Evolutionary conservation across 768 basidiomycete species (phyloP).

Genomic region (Serpula lacrymans): DNA sequence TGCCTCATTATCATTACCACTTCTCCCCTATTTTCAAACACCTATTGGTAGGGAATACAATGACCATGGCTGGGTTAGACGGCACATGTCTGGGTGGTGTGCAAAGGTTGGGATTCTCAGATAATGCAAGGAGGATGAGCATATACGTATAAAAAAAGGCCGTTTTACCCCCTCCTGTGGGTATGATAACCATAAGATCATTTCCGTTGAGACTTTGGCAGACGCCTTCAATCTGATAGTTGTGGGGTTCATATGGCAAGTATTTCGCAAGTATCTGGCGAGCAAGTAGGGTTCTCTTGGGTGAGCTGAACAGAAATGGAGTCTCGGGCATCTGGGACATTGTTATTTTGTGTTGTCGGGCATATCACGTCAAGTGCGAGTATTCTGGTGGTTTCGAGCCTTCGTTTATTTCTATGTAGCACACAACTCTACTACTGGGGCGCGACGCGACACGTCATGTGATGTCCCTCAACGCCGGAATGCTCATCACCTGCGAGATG

Average conservation of each 20-base stretch:
- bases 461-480: no score
- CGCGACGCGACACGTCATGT: no score
- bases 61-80: conserved; percentile 11
- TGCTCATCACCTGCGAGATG: no score
- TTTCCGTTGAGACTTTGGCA: conserved; percentile 13
- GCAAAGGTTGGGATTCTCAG: conserved; percentile 9
- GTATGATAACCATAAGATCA: conserved; percentile 14
- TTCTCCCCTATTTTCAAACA: no score
- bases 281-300: neutral
- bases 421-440: no score
- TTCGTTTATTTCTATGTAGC: no score
- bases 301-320: neutral
- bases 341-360: no score
- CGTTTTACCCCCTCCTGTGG: conserved; percentile 21
- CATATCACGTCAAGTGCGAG: no score
- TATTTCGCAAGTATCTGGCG: neutral
- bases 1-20: no score
- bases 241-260: conserved; percentile 16
- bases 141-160: conserved; percentile 15
- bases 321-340: no score
- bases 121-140: conserved; percentile 11
- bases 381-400: no score
- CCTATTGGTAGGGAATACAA: no score
- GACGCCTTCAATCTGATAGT: conserved; percentile 17
- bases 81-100: conserved; percentile 8